These are phyloP conservation scores for Samsoniella hepiali DNA, from an alignment of 2,329 filamentous ascomycete genomes.

Conservation along the genomic window DNA sequence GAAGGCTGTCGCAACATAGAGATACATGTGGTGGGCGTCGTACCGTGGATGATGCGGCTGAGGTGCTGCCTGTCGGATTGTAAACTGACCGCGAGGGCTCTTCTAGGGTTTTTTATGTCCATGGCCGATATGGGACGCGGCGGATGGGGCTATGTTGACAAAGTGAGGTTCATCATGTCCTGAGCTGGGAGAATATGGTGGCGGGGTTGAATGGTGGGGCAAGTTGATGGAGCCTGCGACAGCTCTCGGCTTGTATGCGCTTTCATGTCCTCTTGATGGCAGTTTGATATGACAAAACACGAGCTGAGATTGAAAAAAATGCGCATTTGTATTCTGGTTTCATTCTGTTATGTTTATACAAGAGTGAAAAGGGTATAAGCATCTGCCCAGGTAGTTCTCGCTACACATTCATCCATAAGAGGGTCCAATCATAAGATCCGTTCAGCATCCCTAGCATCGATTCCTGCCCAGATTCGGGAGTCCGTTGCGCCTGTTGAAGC, in stretches of 20 bases:
- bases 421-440: neutral
- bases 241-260: neutral
- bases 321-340: no score
- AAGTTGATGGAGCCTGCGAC: neutral
- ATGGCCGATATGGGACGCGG: neutral
- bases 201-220: constrained; percentile 1
- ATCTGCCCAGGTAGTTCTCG: neutral
- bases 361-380: neutral
- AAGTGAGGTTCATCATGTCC: neutral
- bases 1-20: neutral
- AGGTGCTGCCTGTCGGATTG: constrained; percentile 46
- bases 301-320: no score
- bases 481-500: neutral
- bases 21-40: neutral
- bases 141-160: neutral
- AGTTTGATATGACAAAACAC: no score
- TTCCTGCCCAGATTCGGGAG: constrained; percentile 17
- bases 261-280: no score
- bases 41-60: constrained; percentile 53
- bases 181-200: neutral
- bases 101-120: constrained; percentile 49
- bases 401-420: neutral
- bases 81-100: constrained; percentile 57
- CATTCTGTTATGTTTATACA: neutral
- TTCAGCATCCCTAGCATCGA: constrained; percentile 18